Evolutionary conservation across 441 rosid species (phyloP).

Genomic region (Biscutella auriculata): DNA sequence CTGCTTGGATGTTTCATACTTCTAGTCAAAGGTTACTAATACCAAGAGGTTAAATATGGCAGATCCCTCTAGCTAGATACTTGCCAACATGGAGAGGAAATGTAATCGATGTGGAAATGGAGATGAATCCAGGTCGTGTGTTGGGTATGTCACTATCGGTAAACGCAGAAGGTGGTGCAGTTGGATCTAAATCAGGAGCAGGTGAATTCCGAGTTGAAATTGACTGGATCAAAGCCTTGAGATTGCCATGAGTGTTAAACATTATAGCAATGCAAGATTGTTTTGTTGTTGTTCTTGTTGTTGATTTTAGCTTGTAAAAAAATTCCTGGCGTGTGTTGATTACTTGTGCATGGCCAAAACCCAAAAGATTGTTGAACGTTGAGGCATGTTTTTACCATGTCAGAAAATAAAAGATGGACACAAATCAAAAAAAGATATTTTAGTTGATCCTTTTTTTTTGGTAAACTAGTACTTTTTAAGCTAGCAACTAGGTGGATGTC

Average conservation of each 20-base stretch:
- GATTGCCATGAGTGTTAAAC: conserved; percentile 26
- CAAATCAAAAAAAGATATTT: neutral
- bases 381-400: neutral
- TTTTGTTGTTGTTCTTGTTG: neutral
- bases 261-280: neutral
- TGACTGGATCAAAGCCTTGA: conserved; percentile 82
- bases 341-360: neutral
- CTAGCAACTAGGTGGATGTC: too few species aligned
- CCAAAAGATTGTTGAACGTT: neutral
- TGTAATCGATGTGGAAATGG: conserved; percentile 61
- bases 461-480: neutral
- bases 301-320: conserved; percentile 1
- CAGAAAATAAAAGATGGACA: neutral
- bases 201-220: conserved; percentile 72
- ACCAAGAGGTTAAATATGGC: conserved; percentile 1
- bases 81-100: conserved; percentile 93
- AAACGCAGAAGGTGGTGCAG: conserved; percentile 73
- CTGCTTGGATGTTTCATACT: neutral
- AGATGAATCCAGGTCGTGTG: conserved; percentile 80
- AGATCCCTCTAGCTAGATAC: conserved; percentile 72
- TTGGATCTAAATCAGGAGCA: conserved; percentile 63
- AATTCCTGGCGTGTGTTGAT: conserved; percentile 3
- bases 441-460: neutral
- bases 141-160: conserved; percentile 77
- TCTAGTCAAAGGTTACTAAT: neutral